Base-by-base conservation (phyloP, 257 asterid genomes). In the Solanum pinnatisectum region DNA sequence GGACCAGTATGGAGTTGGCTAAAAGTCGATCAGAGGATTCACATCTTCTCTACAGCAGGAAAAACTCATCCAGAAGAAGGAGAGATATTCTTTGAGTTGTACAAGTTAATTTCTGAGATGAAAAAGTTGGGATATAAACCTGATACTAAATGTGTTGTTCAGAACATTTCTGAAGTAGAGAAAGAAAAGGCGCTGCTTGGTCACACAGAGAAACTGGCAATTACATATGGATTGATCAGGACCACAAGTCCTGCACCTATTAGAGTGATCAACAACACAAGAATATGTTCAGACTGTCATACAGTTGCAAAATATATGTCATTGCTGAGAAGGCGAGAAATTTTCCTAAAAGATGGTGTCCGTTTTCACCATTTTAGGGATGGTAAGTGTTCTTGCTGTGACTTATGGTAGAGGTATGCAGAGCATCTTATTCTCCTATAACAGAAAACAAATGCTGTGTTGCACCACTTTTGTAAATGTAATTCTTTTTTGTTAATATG, bases 161-260 rank as follows among this genome's bases (percentile, higher is more conserved):
- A 90, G 90, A 87, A 92, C 65, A 83, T 88, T 14, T 84, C 86
- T n/a, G 90, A 81, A 27, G 89, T 56, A 84, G 95, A 93, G 90
- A 94, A 92, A 91, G 92, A 92, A 91, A 92, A 92, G 94, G 87
- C 65, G 13, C 90, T 94, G 77, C 92, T 93, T 88, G 49, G 91
- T 84, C 96, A 94, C 87, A 91, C 98, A 5, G 96, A 94, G 87
- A 92, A 93, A 86, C 86, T 92, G 70, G 98, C 98, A 46, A 91
- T 94, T 42, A 88, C 94, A 46, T 93, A 91, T 52, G 95, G 95
- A 59, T 90, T 93, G 88, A 92, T 94, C 85, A 92, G 90, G 88
- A 73, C 90, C 23, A 85, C 73, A 83, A 20, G 70, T 46, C 74
- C 74, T 42, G 88, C 84, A 30, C 89, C 94, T 11, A 89, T 92